Evolutionary conservation across 2,329 filamentous ascomycete species (phyloP).

Genomic region (Parascedosporium putredinis): DNA sequence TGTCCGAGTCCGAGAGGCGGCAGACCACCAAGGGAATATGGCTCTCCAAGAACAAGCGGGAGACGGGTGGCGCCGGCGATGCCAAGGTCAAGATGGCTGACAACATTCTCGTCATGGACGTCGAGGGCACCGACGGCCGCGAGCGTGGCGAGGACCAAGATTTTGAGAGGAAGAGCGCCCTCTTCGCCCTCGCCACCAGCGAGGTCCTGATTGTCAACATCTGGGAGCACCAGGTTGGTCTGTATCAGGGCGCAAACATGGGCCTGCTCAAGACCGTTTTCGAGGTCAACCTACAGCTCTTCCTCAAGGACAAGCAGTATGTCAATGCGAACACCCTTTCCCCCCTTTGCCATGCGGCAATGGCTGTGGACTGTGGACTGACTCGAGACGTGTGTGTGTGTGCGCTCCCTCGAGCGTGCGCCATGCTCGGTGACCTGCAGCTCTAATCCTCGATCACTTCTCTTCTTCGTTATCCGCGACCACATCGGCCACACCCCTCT

Average conservation of each 20-base stretch:
- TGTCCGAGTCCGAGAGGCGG: conserved; percentile 86
- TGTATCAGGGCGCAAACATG: conserved; percentile 99
- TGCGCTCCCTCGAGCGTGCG: too few relatives aligned
- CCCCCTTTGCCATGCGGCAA: background rate
- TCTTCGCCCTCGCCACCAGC: conserved; percentile 94
- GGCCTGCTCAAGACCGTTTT: conserved; percentile 97
- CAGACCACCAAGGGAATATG: conserved; percentile 99
- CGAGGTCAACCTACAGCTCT: conserved; percentile 94
- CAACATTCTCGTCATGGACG: conserved; percentile 98
- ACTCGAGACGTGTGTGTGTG: too few relatives aligned
- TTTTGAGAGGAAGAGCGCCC: conserved; percentile 94
- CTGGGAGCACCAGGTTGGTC: conserved; percentile 96
- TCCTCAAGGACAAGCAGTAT: conserved; percentile 92
- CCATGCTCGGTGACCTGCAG: too few relatives aligned
- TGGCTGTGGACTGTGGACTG: too few relatives aligned
- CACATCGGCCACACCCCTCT: conserved; percentile 89
- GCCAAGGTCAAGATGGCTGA: conserved; percentile 64
- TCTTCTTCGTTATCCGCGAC: conserved; percentile 98
- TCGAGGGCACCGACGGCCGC: conserved; percentile 92
- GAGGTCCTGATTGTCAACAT: conserved; percentile 98
- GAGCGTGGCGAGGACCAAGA: conserved; percentile 97
- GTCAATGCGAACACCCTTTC: conserved; percentile 24
- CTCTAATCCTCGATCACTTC: conserved; percentile 75
- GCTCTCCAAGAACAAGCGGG: conserved; percentile 93
- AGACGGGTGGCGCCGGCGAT: conserved; percentile 21